These are phyloP conservation scores for Pholiota adiposa DNA, from an alignment of 1,284 basidiomycete species.

Conservation along the genomic window DNA sequence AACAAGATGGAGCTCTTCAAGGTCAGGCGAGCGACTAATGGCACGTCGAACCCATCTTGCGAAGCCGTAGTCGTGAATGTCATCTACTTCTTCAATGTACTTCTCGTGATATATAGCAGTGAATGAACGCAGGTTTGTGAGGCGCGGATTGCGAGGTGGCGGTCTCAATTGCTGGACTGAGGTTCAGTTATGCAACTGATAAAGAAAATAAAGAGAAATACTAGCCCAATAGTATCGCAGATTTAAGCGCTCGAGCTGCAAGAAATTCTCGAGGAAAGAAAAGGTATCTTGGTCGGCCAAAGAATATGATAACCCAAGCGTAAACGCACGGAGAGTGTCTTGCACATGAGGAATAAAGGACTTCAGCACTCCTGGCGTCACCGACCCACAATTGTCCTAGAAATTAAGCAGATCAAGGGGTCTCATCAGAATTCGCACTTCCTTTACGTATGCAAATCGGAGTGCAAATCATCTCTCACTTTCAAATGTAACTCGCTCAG, in stretches of 20 bases:
- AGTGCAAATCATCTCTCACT: slow-evolving; percentile 31
- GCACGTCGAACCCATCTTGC: slow-evolving; percentile 46
- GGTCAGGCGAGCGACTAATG: slow-evolving; percentile 37
- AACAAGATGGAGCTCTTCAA: slow-evolving; percentile 42
- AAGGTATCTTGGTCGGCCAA: slow-evolving; percentile 54
- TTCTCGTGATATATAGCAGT: slow-evolving; percentile 37
- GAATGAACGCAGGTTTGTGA: slow-evolving; percentile 42
- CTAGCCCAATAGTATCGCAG: slow-evolving; percentile 54
- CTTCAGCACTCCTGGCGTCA: slow-evolving; percentile 58
- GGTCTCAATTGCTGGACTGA: slow-evolving; percentile 46
- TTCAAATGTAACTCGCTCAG: slow-evolving; percentile 44
- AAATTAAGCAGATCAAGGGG: neutral
- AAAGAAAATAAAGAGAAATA: slow-evolving; percentile 7
- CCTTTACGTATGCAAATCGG: neutral
- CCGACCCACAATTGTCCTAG: slow-evolving; percentile 58
- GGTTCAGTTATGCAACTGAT: neutral
- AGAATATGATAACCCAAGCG: slow-evolving; percentile 58
- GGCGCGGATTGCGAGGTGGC: slow-evolving; percentile 31
- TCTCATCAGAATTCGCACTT: neutral
- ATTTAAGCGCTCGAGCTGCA: slow-evolving; percentile 38
- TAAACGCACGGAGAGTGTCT: slow-evolving; percentile 37
- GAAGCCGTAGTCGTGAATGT: slow-evolving; percentile 37
- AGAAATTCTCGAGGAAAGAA: slow-evolving; percentile 43
- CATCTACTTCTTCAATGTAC: slow-evolving; percentile 32
- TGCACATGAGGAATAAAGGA: slow-evolving; percentile 42